Evolutionary conservation across 2,329 filamentous ascomycete species (phyloP).

Genomic region (Hirsutella thompsonii): DNA sequence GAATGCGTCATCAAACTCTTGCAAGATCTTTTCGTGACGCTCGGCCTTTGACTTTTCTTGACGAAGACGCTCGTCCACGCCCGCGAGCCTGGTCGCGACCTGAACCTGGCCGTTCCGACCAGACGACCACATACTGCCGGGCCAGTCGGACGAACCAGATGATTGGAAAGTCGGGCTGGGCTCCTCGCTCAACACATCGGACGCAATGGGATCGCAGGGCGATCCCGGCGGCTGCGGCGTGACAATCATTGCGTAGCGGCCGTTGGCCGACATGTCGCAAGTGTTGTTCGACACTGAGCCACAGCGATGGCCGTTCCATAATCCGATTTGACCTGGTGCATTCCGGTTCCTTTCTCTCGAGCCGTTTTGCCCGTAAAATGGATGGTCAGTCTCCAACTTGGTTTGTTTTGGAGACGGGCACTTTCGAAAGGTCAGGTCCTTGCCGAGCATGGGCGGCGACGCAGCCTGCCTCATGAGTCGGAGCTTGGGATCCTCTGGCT

Average conservation of each 20-base stretch:
- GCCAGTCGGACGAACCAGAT: slow-evolving; percentile 8
- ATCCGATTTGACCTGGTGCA: slow-evolving; percentile 44
- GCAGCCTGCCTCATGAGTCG: slow-evolving; percentile 36
- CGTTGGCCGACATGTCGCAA: slow-evolving; percentile 26
- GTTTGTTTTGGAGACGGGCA: slow-evolving; percentile 77
- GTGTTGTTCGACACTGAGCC: slow-evolving; percentile 21
- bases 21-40: slow-evolving; percentile 37
- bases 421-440: slow-evolving; percentile 65
- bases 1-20: slow-evolving; percentile 72
- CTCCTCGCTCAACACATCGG: slow-evolving; percentile 24
- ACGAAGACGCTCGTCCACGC: slow-evolving; percentile 36
- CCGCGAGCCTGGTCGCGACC: slow-evolving; percentile 12
- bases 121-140: slow-evolving; percentile 7
- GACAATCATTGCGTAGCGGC: slow-evolving; percentile 35
- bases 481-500: slow-evolving; percentile 25
- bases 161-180: slow-evolving; percentile 16
- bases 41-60: slow-evolving; percentile 37
- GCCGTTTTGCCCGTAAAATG: slow-evolving; percentile 33
- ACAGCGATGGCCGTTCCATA: slow-evolving; percentile 68
- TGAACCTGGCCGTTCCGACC: slow-evolving; percentile 1
- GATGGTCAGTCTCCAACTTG: slow-evolving; percentile 68
- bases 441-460: slow-evolving; percentile 79
- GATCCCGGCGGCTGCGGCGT: slow-evolving; percentile 32
- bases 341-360: slow-evolving; percentile 38
- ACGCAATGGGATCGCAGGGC: slow-evolving; percentile 27